Percentiles rank a stretch among this genome's conserved stretches.
phyloP scores from a whole-genome alignment of 768 basidiomycete species.

The Rhodotorula taiwanensis region DNA sequence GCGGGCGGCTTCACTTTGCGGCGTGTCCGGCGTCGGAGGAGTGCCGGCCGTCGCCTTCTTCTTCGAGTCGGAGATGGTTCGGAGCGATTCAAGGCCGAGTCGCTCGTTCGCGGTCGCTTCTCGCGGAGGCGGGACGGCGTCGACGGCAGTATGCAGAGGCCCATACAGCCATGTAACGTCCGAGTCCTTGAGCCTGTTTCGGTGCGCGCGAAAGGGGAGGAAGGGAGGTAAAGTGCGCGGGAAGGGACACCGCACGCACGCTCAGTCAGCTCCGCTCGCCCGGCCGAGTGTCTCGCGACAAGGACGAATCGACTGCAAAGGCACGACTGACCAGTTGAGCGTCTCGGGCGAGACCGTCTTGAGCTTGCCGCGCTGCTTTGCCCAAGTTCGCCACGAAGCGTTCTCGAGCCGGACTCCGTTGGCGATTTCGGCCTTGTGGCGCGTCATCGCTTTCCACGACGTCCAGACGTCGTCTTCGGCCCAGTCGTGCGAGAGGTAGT shows the following conservation, averaged over 20 bases:
- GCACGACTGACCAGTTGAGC: slow-evolving; percentile 78
- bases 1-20: neutral
- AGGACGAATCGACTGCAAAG: neutral
- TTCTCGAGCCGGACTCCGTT: slow-evolving; percentile 94
- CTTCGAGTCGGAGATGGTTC: slow-evolving; percentile 9
- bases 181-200: slow-evolving; percentile 96
- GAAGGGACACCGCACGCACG: neutral
- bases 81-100: slow-evolving; percentile 51
- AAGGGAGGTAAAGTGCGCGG: neutral
- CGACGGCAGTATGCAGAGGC: slow-evolving; percentile 87
- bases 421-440: slow-evolving; percentile 94
- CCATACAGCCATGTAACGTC: slow-evolving; percentile 99
- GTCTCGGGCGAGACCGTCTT: slow-evolving; percentile 94
- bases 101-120: slow-evolving; percentile 51
- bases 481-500: slow-evolving; percentile 98
- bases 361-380: slow-evolving; percentile 95
- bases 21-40: neutral
- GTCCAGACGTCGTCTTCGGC: slow-evolving; percentile 96
- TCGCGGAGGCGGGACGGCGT: slow-evolving; percentile 66
- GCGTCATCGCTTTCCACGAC: slow-evolving; percentile 96
- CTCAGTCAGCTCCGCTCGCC: neutral
- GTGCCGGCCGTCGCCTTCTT: slow-evolving; percentile 1
- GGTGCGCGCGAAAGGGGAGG: neutral
- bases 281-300: neutral
- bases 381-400: slow-evolving; percentile 98